phyloP scores from a whole-genome alignment of 2,329 filamentous ascomycete species.

The Metarhizium album region DNA sequence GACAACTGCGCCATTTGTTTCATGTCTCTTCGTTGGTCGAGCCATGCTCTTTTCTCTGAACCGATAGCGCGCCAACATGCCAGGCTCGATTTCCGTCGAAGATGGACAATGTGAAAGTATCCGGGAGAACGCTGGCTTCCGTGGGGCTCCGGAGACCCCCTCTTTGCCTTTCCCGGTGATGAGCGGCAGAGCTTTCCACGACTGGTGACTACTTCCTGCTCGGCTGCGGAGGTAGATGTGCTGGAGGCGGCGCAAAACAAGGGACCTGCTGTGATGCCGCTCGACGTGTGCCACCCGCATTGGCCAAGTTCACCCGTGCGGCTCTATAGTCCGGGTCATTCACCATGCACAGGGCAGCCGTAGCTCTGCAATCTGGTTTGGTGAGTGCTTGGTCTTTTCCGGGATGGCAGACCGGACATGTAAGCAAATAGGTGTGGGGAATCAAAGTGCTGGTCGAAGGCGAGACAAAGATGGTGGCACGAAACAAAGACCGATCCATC shows the following conservation, averaged over 20 bases:
- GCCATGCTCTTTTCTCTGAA: background rate
- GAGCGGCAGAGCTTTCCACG: background rate
- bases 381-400: no score
- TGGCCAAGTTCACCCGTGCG: background rate
- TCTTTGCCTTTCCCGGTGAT: background rate
- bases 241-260: background rate
- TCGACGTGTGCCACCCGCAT: background rate
- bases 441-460: no score
- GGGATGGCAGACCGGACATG: no score
- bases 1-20: background rate
- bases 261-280: background rate
- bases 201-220: background rate
- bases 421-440: no score
- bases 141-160: background rate
- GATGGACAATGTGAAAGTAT: background rate
- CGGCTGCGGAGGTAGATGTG: background rate
- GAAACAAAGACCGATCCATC: no score
- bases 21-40: background rate
- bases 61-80: background rate
- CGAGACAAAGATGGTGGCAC: no score
- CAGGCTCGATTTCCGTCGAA: background rate
- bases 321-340: background rate
- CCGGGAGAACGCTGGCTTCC: background rate
- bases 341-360: background rate
- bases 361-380: background rate